Base-by-base conservation (phyloP, 2,329 filamentous ascomycete species). In the Fusarium tanahbumbuense region DNA sequence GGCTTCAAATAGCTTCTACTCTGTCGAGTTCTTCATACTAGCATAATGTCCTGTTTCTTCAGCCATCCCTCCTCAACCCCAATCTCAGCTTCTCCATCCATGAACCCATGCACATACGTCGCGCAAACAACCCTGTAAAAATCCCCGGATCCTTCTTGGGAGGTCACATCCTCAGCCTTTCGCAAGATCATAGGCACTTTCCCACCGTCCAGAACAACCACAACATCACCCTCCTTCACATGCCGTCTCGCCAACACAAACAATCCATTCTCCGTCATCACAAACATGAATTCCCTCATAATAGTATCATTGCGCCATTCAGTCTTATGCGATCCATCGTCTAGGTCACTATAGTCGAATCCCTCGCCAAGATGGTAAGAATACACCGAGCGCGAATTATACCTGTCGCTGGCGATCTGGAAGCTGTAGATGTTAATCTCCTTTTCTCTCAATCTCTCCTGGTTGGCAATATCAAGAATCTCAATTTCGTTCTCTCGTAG, bases 21-120 rank as follows among this genome's bases (percentile, higher is more conserved):
- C 5, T 9, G 20, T 9, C 8, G 10, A n/a, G 4, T 8, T 1
- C 6, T 3, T 47, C 1, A 70, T 8, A 16, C 46, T 2, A 70
- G 15, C 1, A 68, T 13, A 6, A 56, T 41, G 16, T 70, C 46
- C 15, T 45, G 18, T 46, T 60, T 67, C n/a, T 54, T 5, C 6
- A 70, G 15, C 57, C 52, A 68, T 1, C 54, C 50, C 8, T 64
- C n/a, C 0, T 9, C 2, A 1, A 68, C 58, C 0, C 45, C 62
- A 10, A 3, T 6, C 9, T 68, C 55, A 0, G 41, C 59, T 28
- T 68, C 28, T 0, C 68, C 56, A 28, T 71, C 63, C 68, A 70
- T 71, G 8, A 70, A 68, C 0, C 64, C 68, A n/a, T 70, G 67
- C 1, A 70, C 59, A 15, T 70, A 70, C 1, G 67, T 25, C 0